phyloP scores from a whole-genome alignment of 805 yeast genomes.

The Lachancea nothofagi region DNA sequence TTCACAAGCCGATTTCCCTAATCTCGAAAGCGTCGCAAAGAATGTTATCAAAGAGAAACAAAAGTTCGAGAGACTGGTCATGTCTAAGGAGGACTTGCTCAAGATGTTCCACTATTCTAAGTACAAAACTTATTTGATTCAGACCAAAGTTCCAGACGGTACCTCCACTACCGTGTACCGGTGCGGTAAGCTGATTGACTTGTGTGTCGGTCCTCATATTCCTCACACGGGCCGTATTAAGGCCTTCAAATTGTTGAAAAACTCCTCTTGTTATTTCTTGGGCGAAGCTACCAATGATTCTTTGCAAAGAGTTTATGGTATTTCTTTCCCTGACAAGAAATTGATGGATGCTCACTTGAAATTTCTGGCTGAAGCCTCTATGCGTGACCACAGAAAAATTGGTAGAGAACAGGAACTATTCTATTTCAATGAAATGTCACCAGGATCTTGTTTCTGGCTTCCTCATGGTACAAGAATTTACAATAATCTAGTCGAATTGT shows the following conservation, averaged over 20 bases:
- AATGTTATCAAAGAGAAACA: constrained; percentile 92
- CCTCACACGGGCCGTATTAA: constrained; percentile 97
- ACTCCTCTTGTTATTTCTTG: constrained; percentile 91
- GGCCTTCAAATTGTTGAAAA: constrained; percentile 88
- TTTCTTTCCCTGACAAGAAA: constrained; percentile 97
- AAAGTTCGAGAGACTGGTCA: constrained; percentile 85
- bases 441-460: constrained; percentile 97
- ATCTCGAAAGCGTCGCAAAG: constrained; percentile 80
- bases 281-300: constrained; percentile 93
- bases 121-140: constrained; percentile 84
- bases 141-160: constrained; percentile 89
- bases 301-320: constrained; percentile 94
- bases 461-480: constrained; percentile 99
- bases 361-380: constrained; percentile 92
- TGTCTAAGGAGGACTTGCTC: constrained; percentile 86
- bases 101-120: constrained; percentile 94
- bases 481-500: constrained; percentile 72
- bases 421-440: constrained; percentile 93
- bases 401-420: constrained; percentile 96
- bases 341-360: constrained; percentile 90
- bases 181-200: constrained; percentile 94
- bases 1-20: constrained; percentile 74
- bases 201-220: constrained; percentile 96
- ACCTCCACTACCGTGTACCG: constrained; percentile 95
- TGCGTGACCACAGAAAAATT: constrained; percentile 92